Evolutionary conservation across 306 rosid genomes (phyloP).

Genomic region (Rubus idaeus): DNA sequence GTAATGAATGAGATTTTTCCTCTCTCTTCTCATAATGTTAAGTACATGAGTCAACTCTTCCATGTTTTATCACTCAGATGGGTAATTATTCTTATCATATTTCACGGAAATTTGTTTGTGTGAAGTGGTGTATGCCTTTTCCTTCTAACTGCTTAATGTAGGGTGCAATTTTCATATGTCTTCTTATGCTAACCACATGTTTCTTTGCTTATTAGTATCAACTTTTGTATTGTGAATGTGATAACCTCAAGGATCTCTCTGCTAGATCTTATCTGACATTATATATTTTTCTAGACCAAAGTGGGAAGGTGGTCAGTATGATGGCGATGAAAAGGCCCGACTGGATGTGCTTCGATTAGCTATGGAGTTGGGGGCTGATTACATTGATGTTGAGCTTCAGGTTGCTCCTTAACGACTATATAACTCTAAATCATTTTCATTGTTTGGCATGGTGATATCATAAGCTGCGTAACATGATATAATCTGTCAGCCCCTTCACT

Average conservation of each 20-base stretch:
- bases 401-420: slow-evolving; percentile 35
- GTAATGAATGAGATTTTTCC: background rate
- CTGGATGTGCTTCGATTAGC: slow-evolving; percentile 66
- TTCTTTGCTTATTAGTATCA: background rate
- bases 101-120: background rate
- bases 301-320: slow-evolving; percentile 89
- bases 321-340: slow-evolving; percentile 74
- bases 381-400: slow-evolving; percentile 83
- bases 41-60: background rate
- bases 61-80: background rate
- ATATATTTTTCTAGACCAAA: slow-evolving; percentile 52
- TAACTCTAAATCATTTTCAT: background rate
- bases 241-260: slow-evolving; percentile 1
- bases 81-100: background rate
- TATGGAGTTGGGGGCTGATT: slow-evolving; percentile 81
- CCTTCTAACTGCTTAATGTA: background rate
- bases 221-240: background rate
- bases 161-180: no score
- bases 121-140: background rate
- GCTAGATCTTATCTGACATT: slow-evolving; percentile 16
- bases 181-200: background rate
- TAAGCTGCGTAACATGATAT: background rate
- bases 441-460: slow-evolving; percentile 9
- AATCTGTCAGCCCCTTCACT: background rate
- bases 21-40: background rate